Evolutionary conservation across 352 stramenopile genomes (phyloP), one percentile per base, ranked within the genome.

Genomic region (Phytophthora idaei): DNA sequence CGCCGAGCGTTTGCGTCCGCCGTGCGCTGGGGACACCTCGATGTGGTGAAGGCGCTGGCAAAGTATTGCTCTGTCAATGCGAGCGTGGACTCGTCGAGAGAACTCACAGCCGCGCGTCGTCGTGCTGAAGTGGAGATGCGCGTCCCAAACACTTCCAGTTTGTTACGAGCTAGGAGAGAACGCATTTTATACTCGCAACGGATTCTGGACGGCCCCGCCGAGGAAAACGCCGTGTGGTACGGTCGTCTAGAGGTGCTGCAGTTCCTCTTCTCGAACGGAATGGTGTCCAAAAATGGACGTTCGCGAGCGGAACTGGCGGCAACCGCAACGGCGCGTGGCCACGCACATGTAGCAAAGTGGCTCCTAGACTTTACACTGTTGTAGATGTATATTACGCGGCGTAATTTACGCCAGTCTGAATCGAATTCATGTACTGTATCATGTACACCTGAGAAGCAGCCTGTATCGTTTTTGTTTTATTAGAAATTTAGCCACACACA

Each of bases 211-310:
- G 67, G 67, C 25, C 67, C 67, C 9, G 67, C 67, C 2, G 67
- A 71, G 47, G 67, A 74, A 52, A 74, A 62, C 29, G 67, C 67
- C 11, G 67, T 74, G 42, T 71, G 67, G 67, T 71, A 74, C 56
- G 67, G 55, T 6, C 61, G 55, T n/a, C 51, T 77, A 12, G 55
- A 74, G 28, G 61, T 77, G 34, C 47, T 77, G 5, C 59, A 69
- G 50, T 77, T 71, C 28, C 65, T 77, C 56, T 73, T 71, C 41
- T 64, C 62, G 9, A 67, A 74, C 32, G 57, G 65, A 1, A 39
- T 75, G 32, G 62, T 71, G 28, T 68, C 67, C 21, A 63, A 61
- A 44, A 68, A 71, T 25, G 52, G 62, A 44, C 67, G 67, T 6
- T 75, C 62, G 36, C 62, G 67, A 10, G 56, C 47, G 17, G 67